Base-by-base conservation (phyloP, 1,139 yeast species). In the Candida albicans region DNA sequence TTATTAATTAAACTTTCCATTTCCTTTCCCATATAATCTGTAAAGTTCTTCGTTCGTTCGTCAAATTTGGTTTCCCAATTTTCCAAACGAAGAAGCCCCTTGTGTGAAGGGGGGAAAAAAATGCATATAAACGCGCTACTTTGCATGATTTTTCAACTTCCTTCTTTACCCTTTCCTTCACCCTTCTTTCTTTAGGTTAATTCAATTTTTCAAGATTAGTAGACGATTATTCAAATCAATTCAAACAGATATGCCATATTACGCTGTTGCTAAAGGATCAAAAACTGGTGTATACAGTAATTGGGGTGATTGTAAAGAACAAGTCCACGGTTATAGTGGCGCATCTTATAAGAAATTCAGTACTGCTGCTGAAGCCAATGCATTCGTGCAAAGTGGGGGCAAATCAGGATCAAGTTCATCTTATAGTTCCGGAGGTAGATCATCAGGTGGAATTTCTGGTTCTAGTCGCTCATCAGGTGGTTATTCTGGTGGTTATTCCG, bases 231-330 rank as follows among this genome's bases (percentile, higher is more conserved):
- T n/a, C 13, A 29, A 8, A 2, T 12, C 32, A n/a, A 29, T 29
- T 29, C 9, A 29, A 37, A 12, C 33, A 27, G n/a, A 62, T 5
- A 18, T 61, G 65, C 57, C 65, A 7, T 65, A 51, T 54, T 84
- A 84, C 53, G 90, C 89, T 0, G 90, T 85, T 2, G 79, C 75
- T 5, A 69, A 62, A 10, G 91, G 91, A 8, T 62, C 74, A 12
- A 50, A 52, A 0, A 53, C 65, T 0, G 93, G 91, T 1, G 67
- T 84, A 1, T 84, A 62, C 55, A 50, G 42, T 12, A 58, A 58
- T 35, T 85, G 93, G 93, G 56, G 61, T 3, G 69, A 65, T 2
- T 76, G 83, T 46, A 62, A 69, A 45, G 45, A 46, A 0, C 75
- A 77, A 43, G 82, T 79, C 0, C 51, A 53, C n/a, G 87, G 87